These are phyloP conservation scores for sunflower (Helianthus annuus) DNA, from an alignment of 129 eudicot species.

Conservation along the genomic window HanXRQr2.0-SUNRISE NC_035440.2:58375719-58376218, in stretches of 20 bases:
- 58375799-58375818: constrained; percentile 80
- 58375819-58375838: constrained; percentile 86
- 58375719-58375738: constrained; percentile 50
- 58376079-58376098: background rate
- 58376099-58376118: constrained; percentile 1
- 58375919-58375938: background rate
- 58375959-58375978: background rate
- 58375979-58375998: background rate
- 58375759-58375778: constrained; percentile 65
- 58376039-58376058: constrained; percentile 29
- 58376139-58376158: constrained; percentile 53
- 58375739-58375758: constrained; percentile 74
- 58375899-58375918: background rate
- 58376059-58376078: constrained; percentile 31
- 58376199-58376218: constrained; percentile 2
- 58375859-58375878: constrained; percentile 12
- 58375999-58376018: constrained; percentile 44
- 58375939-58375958: no score
- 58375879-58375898: background rate
- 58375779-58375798: constrained; percentile 66
- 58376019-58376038: constrained; percentile 35
- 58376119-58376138: constrained; percentile 41
- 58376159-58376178: constrained; percentile 51
- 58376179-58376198: constrained; percentile 32
- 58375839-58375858: constrained; percentile 54